Evolutionary conservation across 202 grass and related monocot genomes (phyloP), one percentile per base, ranked within the genome.

Genomic region (Carex sylvatica): DNA sequence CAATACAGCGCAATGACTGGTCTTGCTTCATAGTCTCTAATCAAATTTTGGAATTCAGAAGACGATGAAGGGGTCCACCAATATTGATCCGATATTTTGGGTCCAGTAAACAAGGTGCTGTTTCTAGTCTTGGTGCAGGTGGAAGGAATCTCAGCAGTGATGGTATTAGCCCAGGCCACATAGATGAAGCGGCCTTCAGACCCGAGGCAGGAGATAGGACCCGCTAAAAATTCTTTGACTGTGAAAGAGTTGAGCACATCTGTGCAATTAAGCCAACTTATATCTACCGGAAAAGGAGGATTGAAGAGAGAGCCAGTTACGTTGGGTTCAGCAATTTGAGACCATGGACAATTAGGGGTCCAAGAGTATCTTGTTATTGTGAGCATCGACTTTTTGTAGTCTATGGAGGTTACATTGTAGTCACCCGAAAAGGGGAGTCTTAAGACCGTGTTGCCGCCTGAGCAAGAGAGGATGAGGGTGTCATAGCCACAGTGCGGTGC

Each of bases 391-490:
- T 8, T 2, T 0, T 0, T 22, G 75, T 86, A 84, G 8, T 84
- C 22, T 4, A 91, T 84, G 4, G 23, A 3, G 38, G 74, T 84
- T 5, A 86, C 74, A n/a, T 86, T 88, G 83, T 77, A 84, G 33
- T 12, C 19, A 2, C 84, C 74, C 4, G 75, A 23, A 16, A 47
- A 16, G 9, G 86, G 86, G 24, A 88, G 80, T 2, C 18, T 56
- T 8, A 91, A 46, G 6, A 88, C 22, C 40, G 66, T 85, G 49
- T 86, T 44, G 12, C 31, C 35, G 14, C 28, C 76, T 0, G 81
- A 88, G 9, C 88, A 93, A 16, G 64, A 24, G 4, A 90, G 65
- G 33, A 86, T 38, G 78, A 93, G 78, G 15, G 82, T 82, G 2
- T 23, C 66, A 64, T 60, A 82, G 20, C 91, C 88, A 3, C 91